These are phyloP conservation scores for Juncus effusus DNA, from an alignment of 176 grass and related monocot species.

Conservation along the genomic window DNA sequence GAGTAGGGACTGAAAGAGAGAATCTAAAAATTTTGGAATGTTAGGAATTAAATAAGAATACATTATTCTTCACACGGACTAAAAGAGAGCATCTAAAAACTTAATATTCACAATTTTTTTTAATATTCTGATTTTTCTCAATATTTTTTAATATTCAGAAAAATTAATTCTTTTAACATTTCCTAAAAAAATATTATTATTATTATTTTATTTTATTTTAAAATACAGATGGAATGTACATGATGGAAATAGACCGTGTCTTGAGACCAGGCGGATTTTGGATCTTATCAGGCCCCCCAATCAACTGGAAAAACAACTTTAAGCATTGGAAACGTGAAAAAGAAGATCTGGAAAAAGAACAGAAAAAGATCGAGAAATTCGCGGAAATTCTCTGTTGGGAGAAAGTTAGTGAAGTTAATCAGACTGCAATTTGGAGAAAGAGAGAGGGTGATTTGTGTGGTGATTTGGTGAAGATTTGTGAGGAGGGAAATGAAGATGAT, in stretches of 20 bases:
- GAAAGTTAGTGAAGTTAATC: conserved; percentile 67
- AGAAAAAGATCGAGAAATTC: conserved; percentile 70
- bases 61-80: too few relatives aligned
- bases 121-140: too few relatives aligned
- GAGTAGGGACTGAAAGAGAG: too few relatives aligned
- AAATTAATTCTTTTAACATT: too few relatives aligned
- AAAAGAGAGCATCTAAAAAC: too few relatives aligned
- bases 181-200: too few relatives aligned
- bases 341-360: conserved; percentile 63
- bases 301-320: conserved; percentile 71
- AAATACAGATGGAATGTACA: conserved; percentile 76
- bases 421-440: conserved; percentile 76
- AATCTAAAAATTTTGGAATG: too few relatives aligned
- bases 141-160: too few relatives aligned
- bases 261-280: conserved; percentile 82
- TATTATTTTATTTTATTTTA: conserved; percentile 7
- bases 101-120: too few relatives aligned
- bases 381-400: conserved; percentile 77
- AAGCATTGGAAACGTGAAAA: conserved; percentile 57
- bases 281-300: conserved; percentile 82
- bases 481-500: conserved; percentile 38
- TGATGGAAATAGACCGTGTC: conserved; percentile 91
- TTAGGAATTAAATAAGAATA: too few relatives aligned
- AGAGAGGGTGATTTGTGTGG: conserved; percentile 54
- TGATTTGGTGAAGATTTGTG: conserved; percentile 58